Conservation (phyloP, 1,284 basidiomycete species). For the Mycena citricolor region DNA sequence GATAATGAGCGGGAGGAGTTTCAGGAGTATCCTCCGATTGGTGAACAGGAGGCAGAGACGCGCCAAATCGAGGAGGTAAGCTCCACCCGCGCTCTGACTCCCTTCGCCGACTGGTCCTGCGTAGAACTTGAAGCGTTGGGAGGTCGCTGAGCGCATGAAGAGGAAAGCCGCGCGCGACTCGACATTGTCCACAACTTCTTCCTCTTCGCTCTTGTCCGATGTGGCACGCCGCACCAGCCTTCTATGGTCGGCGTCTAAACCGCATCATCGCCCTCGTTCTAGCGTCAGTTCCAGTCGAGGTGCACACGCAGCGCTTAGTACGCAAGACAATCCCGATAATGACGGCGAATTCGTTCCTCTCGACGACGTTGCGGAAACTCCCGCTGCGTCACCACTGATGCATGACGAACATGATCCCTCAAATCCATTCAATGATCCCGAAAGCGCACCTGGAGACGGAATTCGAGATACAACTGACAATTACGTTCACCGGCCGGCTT, state of each 20-base stretch:
- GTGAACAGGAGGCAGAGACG: constrained; percentile 64
- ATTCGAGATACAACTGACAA: constrained; percentile 16
- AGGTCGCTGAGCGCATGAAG: constrained; percentile 66
- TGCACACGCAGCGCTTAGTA: constrained; percentile 44
- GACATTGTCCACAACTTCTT: constrained; percentile 20
- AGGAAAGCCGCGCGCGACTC: constrained; percentile 65
- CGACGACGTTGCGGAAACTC: constrained; percentile 46
- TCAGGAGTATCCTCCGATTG: constrained; percentile 61
- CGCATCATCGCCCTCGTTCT: constrained; percentile 35
- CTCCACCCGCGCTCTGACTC: not conserved
- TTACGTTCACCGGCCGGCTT: constrained; percentile 16
- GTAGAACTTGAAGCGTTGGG: constrained; percentile 74
- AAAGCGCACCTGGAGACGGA: constrained; percentile 28
- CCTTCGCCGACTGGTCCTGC: constrained; percentile 7
- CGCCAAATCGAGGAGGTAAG: constrained; percentile 68
- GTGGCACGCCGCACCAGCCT: constrained; percentile 56
- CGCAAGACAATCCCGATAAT: constrained; percentile 46
- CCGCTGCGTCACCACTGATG: constrained; percentile 42
- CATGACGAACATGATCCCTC: constrained; percentile 30
- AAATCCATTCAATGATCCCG: constrained; percentile 29
- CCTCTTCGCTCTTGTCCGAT: constrained; percentile 51
- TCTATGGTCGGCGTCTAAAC: constrained; percentile 42
- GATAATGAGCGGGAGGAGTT: constrained; percentile 32
- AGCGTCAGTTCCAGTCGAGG: constrained; percentile 31
- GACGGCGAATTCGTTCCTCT: constrained; percentile 42